Conservation (phyloP, 352 stramenopile genomes). For the Blastocystis sp. region DNA sequence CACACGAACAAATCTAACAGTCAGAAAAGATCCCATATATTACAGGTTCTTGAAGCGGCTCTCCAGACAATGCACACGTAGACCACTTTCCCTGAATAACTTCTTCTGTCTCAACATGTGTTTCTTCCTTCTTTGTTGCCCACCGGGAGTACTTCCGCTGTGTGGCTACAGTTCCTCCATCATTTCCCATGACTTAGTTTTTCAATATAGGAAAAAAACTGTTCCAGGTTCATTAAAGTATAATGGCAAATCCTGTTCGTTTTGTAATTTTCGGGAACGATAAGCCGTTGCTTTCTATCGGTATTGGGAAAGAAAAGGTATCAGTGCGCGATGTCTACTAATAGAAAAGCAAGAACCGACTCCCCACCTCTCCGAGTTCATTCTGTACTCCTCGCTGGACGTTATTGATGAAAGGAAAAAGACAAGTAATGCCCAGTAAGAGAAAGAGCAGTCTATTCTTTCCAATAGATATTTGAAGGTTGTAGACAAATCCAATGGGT, state of each 20-base stretch:
- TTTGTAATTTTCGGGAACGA: constrained; percentile 54
- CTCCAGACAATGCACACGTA: constrained; percentile 44
- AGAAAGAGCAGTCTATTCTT: neutral
- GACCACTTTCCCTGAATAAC: constrained; percentile 57
- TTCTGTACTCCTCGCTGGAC: constrained; percentile 39
- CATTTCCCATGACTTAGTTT: constrained; percentile 43
- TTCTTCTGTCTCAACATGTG: constrained; percentile 37
- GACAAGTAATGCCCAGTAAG: constrained; percentile 3
- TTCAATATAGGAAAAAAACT: neutral
- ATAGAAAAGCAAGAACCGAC: neutral
- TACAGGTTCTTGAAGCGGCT: constrained; percentile 33
- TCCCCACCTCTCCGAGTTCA: constrained; percentile 42
- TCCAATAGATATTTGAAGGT: constrained; percentile 4
- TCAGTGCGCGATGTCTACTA: neutral
- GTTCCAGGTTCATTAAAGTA: neutral
- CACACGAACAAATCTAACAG: constrained; percentile 35
- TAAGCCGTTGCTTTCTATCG: constrained; percentile 17
- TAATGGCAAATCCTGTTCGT: constrained; percentile 41
- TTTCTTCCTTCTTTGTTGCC: constrained; percentile 49
- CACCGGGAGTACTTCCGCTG: constrained; percentile 43
- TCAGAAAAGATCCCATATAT: neutral
- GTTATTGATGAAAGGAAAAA: constrained; percentile 36
- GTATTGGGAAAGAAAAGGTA: constrained; percentile 17
- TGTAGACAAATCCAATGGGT: constrained; percentile 42
- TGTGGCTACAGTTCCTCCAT: constrained; percentile 44